A percentile compares a stretch with the other conserved stretches of the same genome.
These are phyloP conservation scores for Apiospora malaysiana DNA, from an alignment of 2,329 filamentous ascomycete genomes.

Conservation along the genomic window DNA sequence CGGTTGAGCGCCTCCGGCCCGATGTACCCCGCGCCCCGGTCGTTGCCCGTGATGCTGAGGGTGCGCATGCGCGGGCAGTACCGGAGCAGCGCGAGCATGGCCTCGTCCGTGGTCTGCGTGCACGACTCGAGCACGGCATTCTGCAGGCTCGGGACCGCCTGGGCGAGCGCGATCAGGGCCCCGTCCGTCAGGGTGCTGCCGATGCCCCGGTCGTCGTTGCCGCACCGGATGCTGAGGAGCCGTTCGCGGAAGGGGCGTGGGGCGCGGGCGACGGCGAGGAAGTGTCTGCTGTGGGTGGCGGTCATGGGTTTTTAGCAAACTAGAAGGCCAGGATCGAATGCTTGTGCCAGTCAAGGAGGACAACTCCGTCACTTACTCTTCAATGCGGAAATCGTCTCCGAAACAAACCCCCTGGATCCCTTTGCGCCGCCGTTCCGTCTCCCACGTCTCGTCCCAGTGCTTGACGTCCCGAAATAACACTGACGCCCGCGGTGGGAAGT, in stretches of 20 bases:
- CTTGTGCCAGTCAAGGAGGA: too few relatives aligned
- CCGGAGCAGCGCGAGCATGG: not conserved
- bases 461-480: too few relatives aligned
- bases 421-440: slow-evolving; percentile 5
- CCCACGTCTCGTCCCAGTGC: too few relatives aligned
- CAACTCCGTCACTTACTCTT: not conserved
- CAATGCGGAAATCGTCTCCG: not conserved
- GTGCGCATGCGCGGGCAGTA: not conserved
- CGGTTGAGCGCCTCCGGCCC: not conserved
- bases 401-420: too few relatives aligned
- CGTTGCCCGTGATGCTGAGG: not conserved
- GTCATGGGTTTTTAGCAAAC: too few relatives aligned
- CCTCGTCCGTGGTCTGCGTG: not conserved
- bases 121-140: not conserved
- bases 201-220: not conserved
- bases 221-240: not conserved
- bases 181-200: not conserved
- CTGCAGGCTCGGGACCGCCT: not conserved
- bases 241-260: not conserved
- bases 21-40: not conserved
- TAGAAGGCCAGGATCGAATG: too few relatives aligned
- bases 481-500: too few relatives aligned
- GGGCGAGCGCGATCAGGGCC: not conserved
- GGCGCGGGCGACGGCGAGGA: not conserved
- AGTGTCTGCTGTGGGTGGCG: not conserved